Conservation (phyloP, 2,329 filamentous ascomycete genomes). For the Colletotrichum spinosum region DNA sequence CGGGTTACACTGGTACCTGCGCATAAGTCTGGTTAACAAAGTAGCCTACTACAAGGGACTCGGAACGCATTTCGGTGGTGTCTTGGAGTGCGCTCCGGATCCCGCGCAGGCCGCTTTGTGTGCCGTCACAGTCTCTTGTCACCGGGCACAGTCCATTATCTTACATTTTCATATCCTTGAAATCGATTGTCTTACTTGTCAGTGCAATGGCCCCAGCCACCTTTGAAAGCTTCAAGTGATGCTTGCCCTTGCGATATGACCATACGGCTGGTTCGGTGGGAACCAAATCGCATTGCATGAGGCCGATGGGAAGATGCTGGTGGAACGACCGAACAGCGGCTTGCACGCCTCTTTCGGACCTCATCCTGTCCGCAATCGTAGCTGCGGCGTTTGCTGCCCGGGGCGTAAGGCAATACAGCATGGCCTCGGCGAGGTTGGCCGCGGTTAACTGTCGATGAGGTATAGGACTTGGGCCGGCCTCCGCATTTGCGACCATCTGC, state of each 20-base stretch:
- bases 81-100: neutral
- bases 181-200: neutral
- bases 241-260: constrained; percentile 42
- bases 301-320: constrained; percentile 6
- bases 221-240: constrained; percentile 42
- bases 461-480: constrained; percentile 52
- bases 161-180: constrained; percentile 13
- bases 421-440: constrained; percentile 49
- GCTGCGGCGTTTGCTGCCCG: constrained; percentile 27
- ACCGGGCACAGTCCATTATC: neutral
- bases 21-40: neutral
- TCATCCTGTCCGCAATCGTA: constrained; percentile 12
- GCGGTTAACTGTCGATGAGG: constrained; percentile 48
- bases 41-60: neutral
- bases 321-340: constrained; percentile 57
- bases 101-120: too few species aligned
- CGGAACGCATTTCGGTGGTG: neutral
- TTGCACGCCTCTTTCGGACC: constrained; percentile 9
- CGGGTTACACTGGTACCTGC: constrained; percentile 37
- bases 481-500: constrained; percentile 51
- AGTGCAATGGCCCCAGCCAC: constrained; percentile 5
- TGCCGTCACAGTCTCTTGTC: too few species aligned
- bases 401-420: constrained; percentile 46
- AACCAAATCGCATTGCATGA: constrained; percentile 20
- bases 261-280: constrained; percentile 14